A percentile compares a stretch with the other conserved stretches of the same genome.
Evolutionary conservation across 2,329 filamentous ascomycete genomes (phyloP).

Genomic region (Sporothrix phasma): DNA sequence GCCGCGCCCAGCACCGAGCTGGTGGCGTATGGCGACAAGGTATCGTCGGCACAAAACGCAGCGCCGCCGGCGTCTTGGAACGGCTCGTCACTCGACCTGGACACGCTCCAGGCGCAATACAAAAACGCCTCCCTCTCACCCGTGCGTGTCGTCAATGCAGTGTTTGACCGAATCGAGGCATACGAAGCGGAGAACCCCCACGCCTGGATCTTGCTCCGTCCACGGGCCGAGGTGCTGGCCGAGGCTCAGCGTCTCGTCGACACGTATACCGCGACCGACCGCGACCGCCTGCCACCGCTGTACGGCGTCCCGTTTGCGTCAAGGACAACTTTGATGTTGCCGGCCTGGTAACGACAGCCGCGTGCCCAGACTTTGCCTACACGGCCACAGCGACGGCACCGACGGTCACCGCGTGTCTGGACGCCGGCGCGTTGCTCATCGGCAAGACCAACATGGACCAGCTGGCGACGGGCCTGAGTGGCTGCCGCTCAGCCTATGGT

Average conservation of each 20-base stretch:
- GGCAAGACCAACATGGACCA: conserved; percentile 53
- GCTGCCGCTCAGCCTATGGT: conserved; percentile 45
- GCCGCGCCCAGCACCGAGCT: conserved; percentile 33
- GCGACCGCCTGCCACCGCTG: conserved; percentile 33
- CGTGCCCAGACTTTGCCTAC: conserved; percentile 39
- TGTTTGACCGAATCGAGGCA: conserved; percentile 36
- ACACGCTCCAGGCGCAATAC: conserved; percentile 13
- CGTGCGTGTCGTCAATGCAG: conserved; percentile 5
- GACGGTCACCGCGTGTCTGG: conserved; percentile 37
- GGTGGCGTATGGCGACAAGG: conserved; percentile 20
- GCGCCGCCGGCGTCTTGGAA: conserved; percentile 11
- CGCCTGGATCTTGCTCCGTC: conserved; percentile 40
- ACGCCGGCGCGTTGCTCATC: conserved; percentile 44
- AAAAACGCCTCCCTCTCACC: conserved; percentile 2
- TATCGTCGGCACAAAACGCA: neutral
- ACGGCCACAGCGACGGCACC: conserved; percentile 35
- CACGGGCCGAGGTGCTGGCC: conserved; percentile 30
- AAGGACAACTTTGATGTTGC: conserved; percentile 48
- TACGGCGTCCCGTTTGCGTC: conserved; percentile 48
- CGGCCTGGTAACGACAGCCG: conserved; percentile 40
- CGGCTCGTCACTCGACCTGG: conserved; percentile 7
- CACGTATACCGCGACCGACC: conserved; percentile 28
- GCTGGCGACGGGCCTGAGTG: conserved; percentile 50
- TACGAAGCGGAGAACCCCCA: conserved; percentile 38
- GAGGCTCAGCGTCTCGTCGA: conserved; percentile 32